Base-by-base conservation (phyloP, 2,329 filamentous ascomycete genomes). In the Colletotrichum chrysophilum region DNA sequence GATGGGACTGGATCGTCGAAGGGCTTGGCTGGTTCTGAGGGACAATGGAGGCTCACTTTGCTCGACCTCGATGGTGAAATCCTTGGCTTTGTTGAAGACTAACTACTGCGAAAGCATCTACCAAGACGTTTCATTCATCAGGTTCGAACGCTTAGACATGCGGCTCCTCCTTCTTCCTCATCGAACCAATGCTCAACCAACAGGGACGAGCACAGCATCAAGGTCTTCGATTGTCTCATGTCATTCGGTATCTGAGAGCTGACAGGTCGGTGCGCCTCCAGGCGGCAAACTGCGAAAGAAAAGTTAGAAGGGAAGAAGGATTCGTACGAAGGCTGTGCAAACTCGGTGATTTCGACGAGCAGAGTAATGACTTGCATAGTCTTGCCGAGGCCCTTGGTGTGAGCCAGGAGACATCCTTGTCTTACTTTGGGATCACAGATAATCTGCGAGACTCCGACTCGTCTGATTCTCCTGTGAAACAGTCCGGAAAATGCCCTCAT, bases 381-480 rank as follows among this genome's bases (percentile, higher is more conserved):
- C 86, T 98, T 98, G 18, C 96, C 96, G 4, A 98, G 86, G 2
- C 96, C 96, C 96, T 98, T 98, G 1, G 94, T 95, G 82, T 98
- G 96, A 7, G 96, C 94, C 24, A 98, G 88, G 13, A 98, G 88
- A 81, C 95, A 97, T 4, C 96, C 96, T 82, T 96, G 93, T 21
- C 89, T 88, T 7, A 87, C 85, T 5, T 88, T 85, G 3, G 86
- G 82, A 71, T 92, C 89, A 36, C 89, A 88, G 7, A 96, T 91
- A 60, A 98, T 86, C 78, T 38, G 36, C 36, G 7, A 38, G 36
- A 4, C 36, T 38, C 36, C 16, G 18, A 18, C 36, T 38, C 16
- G 16, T 38, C 16, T 38, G 7, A 7, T 38, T 18, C 36, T 38
- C 36, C 36, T 18, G 36, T 38, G 36, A 38, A 38, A 38, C 16